Conservation (phyloP, 2,329 filamentous ascomycete species). For the Microcera coccophila region DNA sequence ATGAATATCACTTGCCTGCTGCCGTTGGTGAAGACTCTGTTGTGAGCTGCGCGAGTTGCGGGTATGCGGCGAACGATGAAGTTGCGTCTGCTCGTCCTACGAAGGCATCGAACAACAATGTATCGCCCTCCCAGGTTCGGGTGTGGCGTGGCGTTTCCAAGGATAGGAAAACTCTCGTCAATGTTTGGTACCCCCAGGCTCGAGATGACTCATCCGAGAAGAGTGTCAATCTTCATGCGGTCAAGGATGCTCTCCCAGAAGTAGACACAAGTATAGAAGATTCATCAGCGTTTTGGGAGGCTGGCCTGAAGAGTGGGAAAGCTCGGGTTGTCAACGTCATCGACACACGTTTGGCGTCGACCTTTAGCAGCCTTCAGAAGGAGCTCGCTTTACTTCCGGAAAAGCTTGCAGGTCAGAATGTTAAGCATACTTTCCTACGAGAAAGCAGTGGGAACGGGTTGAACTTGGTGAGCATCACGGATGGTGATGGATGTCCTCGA, state of each 20-base stretch:
- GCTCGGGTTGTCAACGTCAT: slow-evolving; percentile 33
- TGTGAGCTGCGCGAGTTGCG: slow-evolving; percentile 69
- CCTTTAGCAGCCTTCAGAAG: slow-evolving; percentile 22
- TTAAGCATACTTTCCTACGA: slow-evolving; percentile 19
- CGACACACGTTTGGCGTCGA: slow-evolving; percentile 29
- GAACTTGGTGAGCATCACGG: slow-evolving; percentile 60
- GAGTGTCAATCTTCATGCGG: slow-evolving; percentile 50
- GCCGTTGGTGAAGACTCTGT: slow-evolving; percentile 80
- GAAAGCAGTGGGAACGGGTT: slow-evolving; percentile 39
- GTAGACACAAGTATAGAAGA: slow-evolving; percentile 69
- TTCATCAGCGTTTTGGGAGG: slow-evolving; percentile 49
- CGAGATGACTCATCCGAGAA: slow-evolving; percentile 23
- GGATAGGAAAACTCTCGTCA: slow-evolving; percentile 64
- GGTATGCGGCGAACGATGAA: slow-evolving; percentile 82
- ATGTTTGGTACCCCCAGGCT: slow-evolving; percentile 60
- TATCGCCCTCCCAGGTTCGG: slow-evolving; percentile 20
- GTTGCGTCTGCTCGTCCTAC: slow-evolving; percentile 50
- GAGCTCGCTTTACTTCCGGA: slow-evolving; percentile 26
- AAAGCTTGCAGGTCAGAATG: slow-evolving; percentile 9
- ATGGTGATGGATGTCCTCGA: slow-evolving; percentile 68
- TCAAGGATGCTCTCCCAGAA: slow-evolving; percentile 63
- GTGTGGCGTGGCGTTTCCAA: slow-evolving; percentile 63
- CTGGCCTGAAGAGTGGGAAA: slow-evolving; percentile 27
- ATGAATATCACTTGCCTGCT: slow-evolving; percentile 87
- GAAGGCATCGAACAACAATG: neutral